phyloP scores from a whole-genome alignment of 139 green algal genomes.

The Picochlorum sp. region DNA sequence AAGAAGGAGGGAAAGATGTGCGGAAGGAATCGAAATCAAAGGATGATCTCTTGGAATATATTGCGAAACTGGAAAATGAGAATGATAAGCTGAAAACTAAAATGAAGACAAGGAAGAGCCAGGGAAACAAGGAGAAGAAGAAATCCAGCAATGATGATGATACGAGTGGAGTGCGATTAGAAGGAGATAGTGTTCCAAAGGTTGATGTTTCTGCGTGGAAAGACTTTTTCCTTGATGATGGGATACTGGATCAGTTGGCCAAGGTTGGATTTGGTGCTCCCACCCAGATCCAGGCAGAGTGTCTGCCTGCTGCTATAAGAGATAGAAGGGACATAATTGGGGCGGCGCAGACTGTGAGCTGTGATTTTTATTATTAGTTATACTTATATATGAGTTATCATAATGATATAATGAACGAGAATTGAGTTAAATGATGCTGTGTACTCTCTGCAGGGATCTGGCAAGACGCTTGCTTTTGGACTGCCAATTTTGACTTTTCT shows the following conservation, averaged over 20 bases:
- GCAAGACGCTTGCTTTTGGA: constrained; percentile 97
- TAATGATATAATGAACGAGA: too few relatives aligned
- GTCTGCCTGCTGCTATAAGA: constrained; percentile 52
- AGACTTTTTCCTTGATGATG: constrained; percentile 15
- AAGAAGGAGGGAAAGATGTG: background rate
- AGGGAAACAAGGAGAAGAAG: background rate
- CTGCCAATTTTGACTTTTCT: constrained; percentile 81
- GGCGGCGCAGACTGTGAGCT: constrained; percentile 77
- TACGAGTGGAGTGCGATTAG: too few relatives aligned
- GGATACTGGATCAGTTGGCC: constrained; percentile 6
- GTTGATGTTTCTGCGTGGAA: constrained; percentile 19
- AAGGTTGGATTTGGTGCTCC: constrained; percentile 47
- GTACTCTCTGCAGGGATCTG: constrained; percentile 53
- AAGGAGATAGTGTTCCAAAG: background rate
- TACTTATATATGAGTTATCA: background rate
- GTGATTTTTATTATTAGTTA: background rate
- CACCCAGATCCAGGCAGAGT: constrained; percentile 69
- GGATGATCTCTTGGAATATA: background rate
- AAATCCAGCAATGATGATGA: background rate
- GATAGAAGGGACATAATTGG: constrained; percentile 80
- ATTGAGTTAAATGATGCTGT: background rate
- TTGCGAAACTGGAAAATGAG: background rate
- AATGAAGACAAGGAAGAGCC: background rate
- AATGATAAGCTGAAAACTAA: background rate
- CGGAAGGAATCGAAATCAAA: background rate